A percentile compares a stretch with the other conserved stretches of the same genome.
These are phyloP conservation scores for Dipteronia dyeriana DNA, from an alignment of 345 rosid species.

Conservation along the genomic window DNA sequence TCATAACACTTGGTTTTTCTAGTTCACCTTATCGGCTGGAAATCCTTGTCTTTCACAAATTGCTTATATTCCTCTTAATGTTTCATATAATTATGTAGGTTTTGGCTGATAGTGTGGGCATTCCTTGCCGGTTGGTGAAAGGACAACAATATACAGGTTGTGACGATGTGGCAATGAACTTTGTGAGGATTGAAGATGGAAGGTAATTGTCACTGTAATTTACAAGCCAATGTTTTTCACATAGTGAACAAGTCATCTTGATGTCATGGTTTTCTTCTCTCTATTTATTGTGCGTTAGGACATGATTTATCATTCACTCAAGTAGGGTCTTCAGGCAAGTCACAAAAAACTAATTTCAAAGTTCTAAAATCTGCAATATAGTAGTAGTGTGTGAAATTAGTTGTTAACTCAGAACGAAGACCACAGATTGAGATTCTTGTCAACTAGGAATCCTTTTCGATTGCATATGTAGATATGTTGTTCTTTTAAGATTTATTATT, in stretches of 20 bases:
- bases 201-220: slow-evolving; percentile 49
- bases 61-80: slow-evolving; percentile 12
- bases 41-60: slow-evolving; percentile 7
- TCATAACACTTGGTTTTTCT: background rate
- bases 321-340: background rate
- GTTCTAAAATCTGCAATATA: background rate
- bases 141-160: slow-evolving; percentile 90
- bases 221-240: background rate
- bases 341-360: no score
- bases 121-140: slow-evolving; percentile 90
- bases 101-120: slow-evolving; percentile 83
- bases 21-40: slow-evolving; percentile 14
- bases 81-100: slow-evolving; percentile 51
- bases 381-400: background rate
- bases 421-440: background rate
- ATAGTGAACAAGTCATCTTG: slow-evolving; percentile 14
- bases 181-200: slow-evolving; percentile 86
- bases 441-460: background rate
- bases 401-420: background rate
- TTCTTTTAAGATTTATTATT: background rate
- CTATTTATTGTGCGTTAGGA: slow-evolving; percentile 8
- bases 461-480: background rate
- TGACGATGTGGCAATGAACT: slow-evolving; percentile 86
- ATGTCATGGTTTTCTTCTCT: slow-evolving; percentile 11
- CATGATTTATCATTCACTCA: slow-evolving; percentile 5